phyloP scores from a whole-genome alignment of 2,329 filamentous ascomycete genomes.

The Penicillium capsulatum region DNA sequence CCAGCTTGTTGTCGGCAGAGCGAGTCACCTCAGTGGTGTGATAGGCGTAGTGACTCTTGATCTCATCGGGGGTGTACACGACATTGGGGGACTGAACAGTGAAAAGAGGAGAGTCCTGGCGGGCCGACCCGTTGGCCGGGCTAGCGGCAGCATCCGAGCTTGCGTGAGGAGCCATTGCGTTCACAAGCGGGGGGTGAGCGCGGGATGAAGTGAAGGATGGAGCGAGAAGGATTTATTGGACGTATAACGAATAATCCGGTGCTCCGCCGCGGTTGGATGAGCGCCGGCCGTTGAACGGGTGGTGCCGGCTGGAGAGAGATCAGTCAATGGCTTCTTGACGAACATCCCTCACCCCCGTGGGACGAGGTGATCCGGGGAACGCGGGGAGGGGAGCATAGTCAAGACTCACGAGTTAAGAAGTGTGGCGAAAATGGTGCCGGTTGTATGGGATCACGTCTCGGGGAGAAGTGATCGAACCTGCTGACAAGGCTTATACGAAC shows the following conservation, averaged over 20 bases:
- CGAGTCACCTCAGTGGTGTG: constrained; percentile 81
- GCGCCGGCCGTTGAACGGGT: constrained; percentile 96
- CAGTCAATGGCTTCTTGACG: too few relatives aligned
- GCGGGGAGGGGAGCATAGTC: too few relatives aligned
- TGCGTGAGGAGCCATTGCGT: constrained; percentile 90
- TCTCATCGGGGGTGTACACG: constrained; percentile 78
- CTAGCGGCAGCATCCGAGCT: constrained; percentile 55
- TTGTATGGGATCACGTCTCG: constrained; percentile 57
- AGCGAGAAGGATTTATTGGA: constrained; percentile 40
- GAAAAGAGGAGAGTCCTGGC: constrained; percentile 58
- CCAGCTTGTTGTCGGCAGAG: constrained; percentile 67
- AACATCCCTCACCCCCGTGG: too few relatives aligned
- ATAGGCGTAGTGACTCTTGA: constrained; percentile 93
- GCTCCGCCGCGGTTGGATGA: constrained; percentile 81
- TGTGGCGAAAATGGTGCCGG: constrained; percentile 98
- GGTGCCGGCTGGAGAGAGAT: constrained; percentile 64
- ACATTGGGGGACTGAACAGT: constrained; percentile 90
- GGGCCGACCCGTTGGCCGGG: constrained; percentile 52
- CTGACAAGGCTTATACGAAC: constrained; percentile 26
- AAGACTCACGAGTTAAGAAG: constrained; percentile 90
- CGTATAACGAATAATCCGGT: constrained; percentile 54
- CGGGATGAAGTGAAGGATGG: constrained; percentile 39
- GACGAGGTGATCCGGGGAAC: too few relatives aligned
- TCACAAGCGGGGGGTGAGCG: constrained; percentile 25
- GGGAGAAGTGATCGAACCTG: constrained; percentile 51